A percentile compares a stretch with the other conserved stretches of the same genome.
Evolutionary conservation across 2,329 filamentous ascomycete species (phyloP).

Genomic region (Stemphylium lycopersici): DNA sequence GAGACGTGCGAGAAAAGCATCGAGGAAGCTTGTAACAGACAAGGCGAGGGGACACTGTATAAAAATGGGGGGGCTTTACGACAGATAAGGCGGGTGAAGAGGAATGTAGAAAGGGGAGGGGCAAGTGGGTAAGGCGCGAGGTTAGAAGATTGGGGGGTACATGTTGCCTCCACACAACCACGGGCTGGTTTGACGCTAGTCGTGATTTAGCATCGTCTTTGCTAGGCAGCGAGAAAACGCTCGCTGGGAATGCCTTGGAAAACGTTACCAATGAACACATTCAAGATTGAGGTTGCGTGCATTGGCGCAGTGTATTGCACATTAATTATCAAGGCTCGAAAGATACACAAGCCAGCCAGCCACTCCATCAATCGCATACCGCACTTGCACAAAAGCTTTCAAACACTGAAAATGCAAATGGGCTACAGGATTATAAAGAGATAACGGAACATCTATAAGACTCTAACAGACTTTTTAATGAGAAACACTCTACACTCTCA

Average conservation of each 20-base stretch:
- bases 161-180: neutral
- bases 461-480: slow-evolving; percentile 14
- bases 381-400: too few species aligned
- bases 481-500: neutral
- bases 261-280: too few species aligned
- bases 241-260: too few species aligned
- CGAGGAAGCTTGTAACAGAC: too few species aligned
- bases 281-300: too few species aligned
- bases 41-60: too few species aligned
- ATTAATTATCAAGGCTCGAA: neutral
- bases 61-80: too few species aligned
- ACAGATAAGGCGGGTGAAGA: too few species aligned
- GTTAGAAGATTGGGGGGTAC: neutral
- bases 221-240: neutral
- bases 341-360: too few species aligned
- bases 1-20: too few species aligned
- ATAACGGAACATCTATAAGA: neutral
- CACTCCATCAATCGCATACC: too few species aligned
- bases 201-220: neutral
- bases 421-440: neutral
- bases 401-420: neutral
- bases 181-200: neutral
- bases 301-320: neutral
- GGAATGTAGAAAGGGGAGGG: neutral
- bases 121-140: neutral